Evolutionary conservation across 306 rosid genomes (phyloP).

Genomic region (Fragaria iinumae): DNA sequence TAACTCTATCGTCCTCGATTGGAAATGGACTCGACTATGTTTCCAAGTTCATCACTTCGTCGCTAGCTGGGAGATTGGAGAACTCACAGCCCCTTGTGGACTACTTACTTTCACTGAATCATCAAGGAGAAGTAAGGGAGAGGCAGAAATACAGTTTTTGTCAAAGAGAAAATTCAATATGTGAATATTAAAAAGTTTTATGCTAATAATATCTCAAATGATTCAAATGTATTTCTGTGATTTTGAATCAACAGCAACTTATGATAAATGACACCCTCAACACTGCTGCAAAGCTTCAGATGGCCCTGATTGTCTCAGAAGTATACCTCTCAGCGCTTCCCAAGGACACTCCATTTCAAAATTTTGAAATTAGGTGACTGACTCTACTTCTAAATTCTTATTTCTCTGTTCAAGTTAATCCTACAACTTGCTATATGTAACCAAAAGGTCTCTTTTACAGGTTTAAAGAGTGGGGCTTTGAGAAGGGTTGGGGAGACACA

Average conservation of each 20-base stretch:
- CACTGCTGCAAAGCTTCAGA: conserved; percentile 69
- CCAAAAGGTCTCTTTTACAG: conserved; percentile 34
- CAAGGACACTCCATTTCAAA: conserved; percentile 45
- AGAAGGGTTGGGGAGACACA: conserved; percentile 92
- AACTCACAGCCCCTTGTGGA: conserved; percentile 74
- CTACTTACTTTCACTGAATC: conserved; percentile 57
- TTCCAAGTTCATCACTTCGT: conserved; percentile 59
- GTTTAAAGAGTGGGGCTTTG: conserved; percentile 89
- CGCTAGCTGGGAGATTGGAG: conserved; percentile 48
- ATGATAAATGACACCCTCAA: conserved; percentile 60
- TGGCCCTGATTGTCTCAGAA: conserved; percentile 63
- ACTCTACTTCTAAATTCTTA: background rate
- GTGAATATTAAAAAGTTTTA: background rate
- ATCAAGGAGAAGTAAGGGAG: conserved; percentile 67
- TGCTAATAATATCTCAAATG: background rate
- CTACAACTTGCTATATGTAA: background rate
- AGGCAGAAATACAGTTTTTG: background rate
- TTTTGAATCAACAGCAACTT: conserved; percentile 48
- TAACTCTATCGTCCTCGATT: conserved; percentile 71
- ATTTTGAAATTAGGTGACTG: conserved; percentile 62
- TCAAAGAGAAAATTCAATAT: conserved; percentile 3
- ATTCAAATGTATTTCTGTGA: background rate
- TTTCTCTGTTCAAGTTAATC: background rate
- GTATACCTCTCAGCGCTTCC: conserved; percentile 56
- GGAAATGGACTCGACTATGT: conserved; percentile 68